Conservation (phyloP, 495 filamentous ascomycete genomes). For the Hyphodiscus hymeniophilus region DNA sequence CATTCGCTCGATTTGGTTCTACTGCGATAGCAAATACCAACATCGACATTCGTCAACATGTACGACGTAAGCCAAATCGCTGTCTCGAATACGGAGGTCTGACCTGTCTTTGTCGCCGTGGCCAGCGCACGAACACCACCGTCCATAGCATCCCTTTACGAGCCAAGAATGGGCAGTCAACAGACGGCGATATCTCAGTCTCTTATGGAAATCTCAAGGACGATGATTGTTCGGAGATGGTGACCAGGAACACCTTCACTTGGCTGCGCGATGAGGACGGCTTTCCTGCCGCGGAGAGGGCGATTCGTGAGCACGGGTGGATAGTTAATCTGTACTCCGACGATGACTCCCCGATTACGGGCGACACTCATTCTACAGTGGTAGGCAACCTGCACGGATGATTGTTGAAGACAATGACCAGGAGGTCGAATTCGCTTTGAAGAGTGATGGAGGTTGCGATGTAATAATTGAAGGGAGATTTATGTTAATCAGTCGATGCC, state of each 20-base stretch:
- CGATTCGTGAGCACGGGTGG: constrained; percentile 18
- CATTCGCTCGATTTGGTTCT: constrained; percentile 19
- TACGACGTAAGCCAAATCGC: constrained; percentile 11
- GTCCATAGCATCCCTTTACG: constrained; percentile 14
- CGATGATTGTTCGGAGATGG: constrained; percentile 19
- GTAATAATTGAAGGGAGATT: no score
- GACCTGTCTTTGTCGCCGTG: constrained; percentile 12
- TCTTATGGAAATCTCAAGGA: constrained; percentile 16
- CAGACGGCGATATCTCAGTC: constrained; percentile 4
- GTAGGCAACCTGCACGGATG: constrained; percentile 17
- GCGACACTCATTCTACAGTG: constrained; percentile 11
- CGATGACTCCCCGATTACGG: constrained; percentile 16
- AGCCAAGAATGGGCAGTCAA: constrained; percentile 11
- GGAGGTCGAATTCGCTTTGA: constrained; percentile 17
- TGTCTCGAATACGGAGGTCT: constrained; percentile 16
- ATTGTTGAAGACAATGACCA: constrained; percentile 16
- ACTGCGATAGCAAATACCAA: constrained; percentile 13
- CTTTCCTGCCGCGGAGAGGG: constrained; percentile 19
- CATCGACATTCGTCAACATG: constrained; percentile 20
- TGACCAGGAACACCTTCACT: constrained; percentile 19
- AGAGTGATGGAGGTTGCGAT: constrained; percentile 3
- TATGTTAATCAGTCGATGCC: no score
- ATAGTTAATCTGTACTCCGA: constrained; percentile 21
- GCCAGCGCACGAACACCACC: constrained; percentile 1
- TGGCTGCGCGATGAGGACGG: constrained; percentile 20